Evolutionary conservation across 1,284 basidiomycete genomes (phyloP).

Genomic region (Coriolopsis trogii): DNA sequence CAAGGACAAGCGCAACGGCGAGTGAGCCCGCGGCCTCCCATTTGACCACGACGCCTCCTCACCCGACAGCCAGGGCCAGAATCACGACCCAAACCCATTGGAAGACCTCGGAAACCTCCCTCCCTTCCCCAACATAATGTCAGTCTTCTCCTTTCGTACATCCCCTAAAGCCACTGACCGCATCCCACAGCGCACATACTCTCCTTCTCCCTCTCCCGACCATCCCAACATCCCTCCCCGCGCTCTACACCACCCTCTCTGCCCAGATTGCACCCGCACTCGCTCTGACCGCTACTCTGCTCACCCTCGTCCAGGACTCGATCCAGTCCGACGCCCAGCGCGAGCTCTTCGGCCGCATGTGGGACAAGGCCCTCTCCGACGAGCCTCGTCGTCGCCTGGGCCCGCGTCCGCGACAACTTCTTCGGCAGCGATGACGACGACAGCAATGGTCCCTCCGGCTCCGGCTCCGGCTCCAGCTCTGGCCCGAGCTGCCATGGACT

Average conservation of each 20-base stretch:
- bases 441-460: not conserved
- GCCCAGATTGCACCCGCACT: conserved; percentile 31
- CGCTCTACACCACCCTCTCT: conserved; percentile 28
- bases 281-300: conserved; percentile 31
- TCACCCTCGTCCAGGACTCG: conserved; percentile 30
- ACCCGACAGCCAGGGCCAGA: conserved; percentile 19
- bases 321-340: conserved; percentile 31
- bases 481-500: no score
- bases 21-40: conserved; percentile 37
- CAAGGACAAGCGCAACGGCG: conserved; percentile 45
- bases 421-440: conserved; percentile 16
- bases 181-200: conserved; percentile 8
- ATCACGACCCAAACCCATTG: conserved; percentile 14
- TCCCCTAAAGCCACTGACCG: not conserved
- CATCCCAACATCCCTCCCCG: conserved; percentile 17
- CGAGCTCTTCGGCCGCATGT: conserved; percentile 30
- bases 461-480: no score
- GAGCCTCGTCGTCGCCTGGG: conserved; percentile 34
- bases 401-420: conserved; percentile 33
- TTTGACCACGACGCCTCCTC: conserved; percentile 1
- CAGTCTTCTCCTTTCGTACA: conserved; percentile 13
- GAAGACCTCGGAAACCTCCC: conserved; percentile 15
- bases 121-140: conserved; percentile 33
- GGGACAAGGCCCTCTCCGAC: conserved; percentile 34
- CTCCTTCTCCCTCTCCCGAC: conserved; percentile 23